Percentiles rank a stretch among this genome's conserved stretches.
Evolutionary conservation across 2,329 filamentous ascomycete species (phyloP).

Genomic region (Alternaria tenuissima): DNA sequence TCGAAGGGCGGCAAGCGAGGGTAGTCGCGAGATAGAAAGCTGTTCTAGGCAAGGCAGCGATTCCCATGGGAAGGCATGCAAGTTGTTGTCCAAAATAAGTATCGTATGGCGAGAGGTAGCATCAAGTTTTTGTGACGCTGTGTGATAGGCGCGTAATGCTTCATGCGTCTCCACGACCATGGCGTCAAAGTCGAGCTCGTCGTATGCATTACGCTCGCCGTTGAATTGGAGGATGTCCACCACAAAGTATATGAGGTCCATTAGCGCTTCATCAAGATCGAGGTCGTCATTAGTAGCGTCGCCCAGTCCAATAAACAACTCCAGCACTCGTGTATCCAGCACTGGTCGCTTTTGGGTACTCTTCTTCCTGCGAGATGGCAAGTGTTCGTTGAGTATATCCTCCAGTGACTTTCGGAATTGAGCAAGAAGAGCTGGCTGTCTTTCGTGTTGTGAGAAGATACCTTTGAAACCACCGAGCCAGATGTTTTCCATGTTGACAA

Average conservation of each 20-base stretch:
- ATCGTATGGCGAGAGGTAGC: constrained; percentile 72
- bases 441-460: constrained; percentile 81
- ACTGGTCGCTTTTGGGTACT: constrained; percentile 58
- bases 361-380: constrained; percentile 80
- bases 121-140: constrained; percentile 52
- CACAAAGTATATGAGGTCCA: constrained; percentile 93
- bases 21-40: constrained; percentile 83
- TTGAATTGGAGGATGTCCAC: constrained; percentile 97
- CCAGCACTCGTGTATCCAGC: constrained; percentile 74
- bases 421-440: constrained; percentile 70
- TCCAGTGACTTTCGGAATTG: constrained; percentile 82
- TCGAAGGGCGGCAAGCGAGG: constrained; percentile 82
- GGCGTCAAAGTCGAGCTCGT: constrained; percentile 93
- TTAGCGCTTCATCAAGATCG: constrained; percentile 88
- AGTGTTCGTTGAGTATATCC: constrained; percentile 78
- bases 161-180: constrained; percentile 91
- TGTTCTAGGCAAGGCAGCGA: constrained; percentile 85
- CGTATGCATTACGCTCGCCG: constrained; percentile 94
- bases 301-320: constrained; percentile 87
- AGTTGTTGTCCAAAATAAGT: constrained; percentile 86
- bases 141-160: constrained; percentile 81
- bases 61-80: constrained; percentile 96
- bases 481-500: constrained; percentile 86
- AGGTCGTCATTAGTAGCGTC: constrained; percentile 71
- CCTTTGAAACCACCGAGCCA: constrained; percentile 97